phyloP scores from a whole-genome alignment of 2,329 filamentous ascomycete genomes.

The Fusarium sp. region DNA sequence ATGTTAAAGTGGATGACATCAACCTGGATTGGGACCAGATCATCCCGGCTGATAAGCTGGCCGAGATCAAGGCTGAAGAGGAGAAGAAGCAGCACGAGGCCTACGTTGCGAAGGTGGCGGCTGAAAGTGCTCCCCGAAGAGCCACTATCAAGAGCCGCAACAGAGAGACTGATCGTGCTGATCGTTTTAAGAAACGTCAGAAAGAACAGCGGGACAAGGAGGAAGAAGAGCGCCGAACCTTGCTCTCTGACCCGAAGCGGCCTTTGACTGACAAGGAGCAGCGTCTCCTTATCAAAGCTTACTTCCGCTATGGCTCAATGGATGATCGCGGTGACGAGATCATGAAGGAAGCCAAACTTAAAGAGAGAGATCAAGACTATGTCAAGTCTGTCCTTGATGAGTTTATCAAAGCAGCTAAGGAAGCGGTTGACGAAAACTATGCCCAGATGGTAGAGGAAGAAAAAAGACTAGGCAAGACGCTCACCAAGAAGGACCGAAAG shows the following conservation, averaged over 20 bases:
- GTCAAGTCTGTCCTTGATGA: slow-evolving; percentile 80
- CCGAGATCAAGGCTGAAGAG: slow-evolving; percentile 88
- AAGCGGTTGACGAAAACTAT: slow-evolving; percentile 72
- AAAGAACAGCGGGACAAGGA: slow-evolving; percentile 72
- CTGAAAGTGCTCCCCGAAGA: slow-evolving; percentile 84
- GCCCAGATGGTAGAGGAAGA: slow-evolving; percentile 81
- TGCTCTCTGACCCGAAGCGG: slow-evolving; percentile 84
- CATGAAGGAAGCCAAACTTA: slow-evolving; percentile 83
- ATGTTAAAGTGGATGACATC: slow-evolving; percentile 89
- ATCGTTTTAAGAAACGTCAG: slow-evolving; percentile 73
- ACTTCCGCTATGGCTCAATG: slow-evolving; percentile 89
- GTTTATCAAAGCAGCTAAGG: slow-evolving; percentile 67
- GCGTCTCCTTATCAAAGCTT: slow-evolving; percentile 88
- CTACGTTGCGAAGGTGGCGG: slow-evolving; percentile 82
- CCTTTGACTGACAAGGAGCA: slow-evolving; percentile 92
- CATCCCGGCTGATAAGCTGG: slow-evolving; percentile 92
- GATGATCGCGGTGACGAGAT: slow-evolving; percentile 90
- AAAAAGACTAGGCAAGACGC: slow-evolving; percentile 78
- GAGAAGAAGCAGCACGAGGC: slow-evolving; percentile 83
- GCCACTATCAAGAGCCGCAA: slow-evolving; percentile 68
- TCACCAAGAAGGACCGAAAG: slow-evolving; percentile 98
- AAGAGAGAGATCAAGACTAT: slow-evolving; percentile 82
- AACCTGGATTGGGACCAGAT: slow-evolving; percentile 96
- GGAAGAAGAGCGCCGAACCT: slow-evolving; percentile 73
- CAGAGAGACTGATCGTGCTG: slow-evolving; percentile 68